A percentile compares a stretch with the other conserved stretches of the same genome.
Evolutionary conservation across 306 rosid genomes (phyloP).

Genomic region (Hippophae rhamnoides): DNA sequence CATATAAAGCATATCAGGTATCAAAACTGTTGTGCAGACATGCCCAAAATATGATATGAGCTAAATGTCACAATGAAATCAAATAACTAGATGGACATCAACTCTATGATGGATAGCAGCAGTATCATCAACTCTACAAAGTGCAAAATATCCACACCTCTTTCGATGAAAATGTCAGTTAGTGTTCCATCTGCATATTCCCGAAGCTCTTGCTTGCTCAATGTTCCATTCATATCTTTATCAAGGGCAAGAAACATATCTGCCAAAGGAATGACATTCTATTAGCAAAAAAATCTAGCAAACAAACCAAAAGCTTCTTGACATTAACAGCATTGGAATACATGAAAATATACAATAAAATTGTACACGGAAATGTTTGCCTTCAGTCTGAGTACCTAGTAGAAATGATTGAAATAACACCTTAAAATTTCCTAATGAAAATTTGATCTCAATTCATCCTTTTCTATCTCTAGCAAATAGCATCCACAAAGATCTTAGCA

Average conservation of each 20-base stretch:
- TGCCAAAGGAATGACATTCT: conserved; percentile 27
- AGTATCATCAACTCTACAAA: not conserved
- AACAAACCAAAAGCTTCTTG: conserved; percentile 2
- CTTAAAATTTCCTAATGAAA: no score
- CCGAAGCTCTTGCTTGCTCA: conserved; percentile 95
- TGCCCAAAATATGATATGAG: no score
- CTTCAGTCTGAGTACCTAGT: no score
- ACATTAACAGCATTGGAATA: no score
- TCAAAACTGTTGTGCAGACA: no score
- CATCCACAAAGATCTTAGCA: no score
- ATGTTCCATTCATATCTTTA: conserved; percentile 64
- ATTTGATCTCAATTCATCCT: no score
- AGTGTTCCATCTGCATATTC: conserved; percentile 96
- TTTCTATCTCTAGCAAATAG: no score
- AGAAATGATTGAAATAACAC: no score
- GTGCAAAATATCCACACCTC: conserved; percentile 41
- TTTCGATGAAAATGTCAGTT: conserved; percentile 92
- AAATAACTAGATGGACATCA: not conserved
- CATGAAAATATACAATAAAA: no score
- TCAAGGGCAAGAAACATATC: conserved; percentile 92
- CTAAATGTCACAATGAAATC: not conserved
- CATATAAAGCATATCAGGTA: no score
- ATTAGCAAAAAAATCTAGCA: conserved; percentile 10
- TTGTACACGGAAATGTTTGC: no score
- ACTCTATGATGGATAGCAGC: not conserved